Evolutionary conservation across 176 grass and related monocot species (phyloP), one percentile per base, ranked within the genome.

Genomic region (Tillandsia leiboldiana): DNA sequence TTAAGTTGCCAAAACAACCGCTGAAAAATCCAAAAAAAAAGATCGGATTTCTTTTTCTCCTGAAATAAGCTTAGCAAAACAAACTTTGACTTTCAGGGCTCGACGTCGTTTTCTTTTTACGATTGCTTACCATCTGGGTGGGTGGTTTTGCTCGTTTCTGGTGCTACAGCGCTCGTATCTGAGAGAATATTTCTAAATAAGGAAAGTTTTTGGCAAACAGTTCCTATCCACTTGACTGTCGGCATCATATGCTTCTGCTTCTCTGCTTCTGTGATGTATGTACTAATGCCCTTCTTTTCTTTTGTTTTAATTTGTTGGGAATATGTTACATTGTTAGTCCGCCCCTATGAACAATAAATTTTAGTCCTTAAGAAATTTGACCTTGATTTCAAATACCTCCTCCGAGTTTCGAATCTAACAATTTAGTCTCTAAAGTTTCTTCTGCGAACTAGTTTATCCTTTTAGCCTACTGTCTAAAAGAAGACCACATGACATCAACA

Each of bases 71-170:
- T 42, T 7, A 42, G 33, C 33, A 5, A 42, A 61, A 61, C 56
- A 61, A 61, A 14, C 15, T 50, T 59, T 58, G 27, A 48, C 24
- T 47, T 24, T 59, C 75, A 77, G 75, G 66, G 49, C 20, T 69
- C 73, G 11, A 14, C 73, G 23, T 85, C 83, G 74, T 93, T 99
- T 83, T 86, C 86, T 49, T 93, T 99, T 74, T 20, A 15, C 33
- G 69, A 66, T 17, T 93, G 94, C 80, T 58, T 99, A 77, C 94
- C 94, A 68, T 68, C 76, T 6, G 89, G 94, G 26, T 97, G 84
- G 93, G 73, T 63, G 2, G 74, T 92, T 87, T 69, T 97, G 51
- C 85, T 92, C 51, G 72, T 87, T 83, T 97, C 82, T 70, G 78
- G 77, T 59, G 17, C 85, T 51, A 76, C 74, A 65, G 92, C 86